Base-by-base conservation (phyloP, 2,329 filamentous ascomycete species). In the Nectriaceae sp. region DNA sequence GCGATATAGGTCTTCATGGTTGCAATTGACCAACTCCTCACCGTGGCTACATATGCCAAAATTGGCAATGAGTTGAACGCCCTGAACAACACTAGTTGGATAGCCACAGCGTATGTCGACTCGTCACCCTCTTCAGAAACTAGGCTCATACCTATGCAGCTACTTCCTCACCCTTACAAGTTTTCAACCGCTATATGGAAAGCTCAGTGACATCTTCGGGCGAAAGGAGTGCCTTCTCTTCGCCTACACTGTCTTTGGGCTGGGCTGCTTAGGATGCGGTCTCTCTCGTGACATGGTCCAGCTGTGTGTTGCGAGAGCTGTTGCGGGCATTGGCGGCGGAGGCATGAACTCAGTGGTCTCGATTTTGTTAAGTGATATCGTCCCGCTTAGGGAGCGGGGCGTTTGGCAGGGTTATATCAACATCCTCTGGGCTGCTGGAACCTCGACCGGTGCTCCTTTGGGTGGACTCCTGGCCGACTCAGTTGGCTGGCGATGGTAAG, bases 11-110 rank as follows among this genome's bases (percentile, higher is more conserved):
- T 91, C 35, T 89, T 89, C 63, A 75, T 93, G 6, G 79, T 85
- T 18, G 86, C 88, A 4, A 77, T 86, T 42, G 89, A 93, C 63
- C 87, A 91, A 66, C 89, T 89, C 1, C 82, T 92, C 45, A 84
- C 89, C 22, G 82, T 92, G 41, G 83, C 84, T n/a, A 85, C 80
- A n/a, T 91, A 91, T 66, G 87, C 86, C 42, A 83, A 79, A 53
- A 92, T 93, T 59, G 88, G 88, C 11, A 89, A 80, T 47, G 89
- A 92, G 54, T 72, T 93, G 21, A 76, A 88, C 43, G 87, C 88
- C 2, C 75, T 93, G 44, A 89, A 87, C 63, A 82, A 81, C 55
- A 90, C 87, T 4, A 87, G 82, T 44, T 91, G 88, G 88, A 86
- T 91, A 49, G 87, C 87, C 21, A 71, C 69, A 2, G 68, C 75